Conservation (phyloP, 257 asterid species). For the Jasminum sambac region DNA sequence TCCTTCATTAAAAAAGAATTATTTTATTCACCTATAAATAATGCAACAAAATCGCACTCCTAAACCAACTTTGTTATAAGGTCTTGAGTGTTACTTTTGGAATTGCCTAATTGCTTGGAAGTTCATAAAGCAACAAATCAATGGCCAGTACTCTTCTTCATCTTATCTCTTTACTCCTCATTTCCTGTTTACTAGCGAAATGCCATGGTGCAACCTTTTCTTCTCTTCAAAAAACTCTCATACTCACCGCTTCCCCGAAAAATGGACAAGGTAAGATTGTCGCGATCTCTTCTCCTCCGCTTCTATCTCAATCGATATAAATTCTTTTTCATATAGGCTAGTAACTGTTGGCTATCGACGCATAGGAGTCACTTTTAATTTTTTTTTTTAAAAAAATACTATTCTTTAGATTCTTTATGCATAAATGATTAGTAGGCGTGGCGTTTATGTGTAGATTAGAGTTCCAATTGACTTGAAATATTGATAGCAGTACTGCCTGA, state of each 20-base stretch:
- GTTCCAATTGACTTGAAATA: no score
- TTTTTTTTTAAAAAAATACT: no score
- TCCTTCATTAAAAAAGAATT: neutral
- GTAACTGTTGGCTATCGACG: no score
- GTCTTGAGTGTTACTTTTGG: neutral
- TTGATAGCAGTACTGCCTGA: no score
- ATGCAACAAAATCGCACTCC: neutral
- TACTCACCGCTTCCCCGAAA: constrained; percentile 32
- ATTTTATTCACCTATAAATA: constrained; percentile 17
- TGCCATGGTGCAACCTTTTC: constrained; percentile 33
- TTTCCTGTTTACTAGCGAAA: constrained; percentile 27
- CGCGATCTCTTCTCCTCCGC: neutral
- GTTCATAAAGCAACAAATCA: constrained; percentile 8
- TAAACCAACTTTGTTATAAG: constrained; percentile 5
- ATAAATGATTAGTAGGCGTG: no score
- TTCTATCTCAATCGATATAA: neutral
- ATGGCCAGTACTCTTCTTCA: constrained; percentile 19
- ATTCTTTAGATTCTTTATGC: no score
- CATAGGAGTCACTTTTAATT: no score
- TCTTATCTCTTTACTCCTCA: constrained; percentile 22
- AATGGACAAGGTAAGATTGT: constrained; percentile 35
- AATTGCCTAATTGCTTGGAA: neutral
- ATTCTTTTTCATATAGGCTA: no score
- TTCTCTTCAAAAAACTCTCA: constrained; percentile 35
- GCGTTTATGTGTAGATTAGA: no score